Conservation (phyloP, 176 grass and related monocot species). For the Aechmea fasciata region DNA sequence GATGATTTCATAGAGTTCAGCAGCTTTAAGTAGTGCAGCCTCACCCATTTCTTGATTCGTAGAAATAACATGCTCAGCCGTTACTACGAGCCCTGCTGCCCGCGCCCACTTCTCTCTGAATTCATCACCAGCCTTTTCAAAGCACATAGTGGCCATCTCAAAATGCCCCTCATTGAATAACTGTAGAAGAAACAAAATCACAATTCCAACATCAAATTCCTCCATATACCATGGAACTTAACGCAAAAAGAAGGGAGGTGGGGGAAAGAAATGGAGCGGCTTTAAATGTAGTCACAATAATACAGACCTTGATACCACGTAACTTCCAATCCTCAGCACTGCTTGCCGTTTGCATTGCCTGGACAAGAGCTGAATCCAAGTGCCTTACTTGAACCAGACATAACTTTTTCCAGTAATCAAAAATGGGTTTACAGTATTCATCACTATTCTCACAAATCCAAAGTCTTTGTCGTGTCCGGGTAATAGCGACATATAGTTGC, state of each 20-base stretch:
- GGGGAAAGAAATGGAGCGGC: no score
- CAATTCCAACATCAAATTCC: slow-evolving; percentile 4
- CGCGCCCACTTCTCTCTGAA: slow-evolving; percentile 59
- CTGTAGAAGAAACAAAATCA: slow-evolving; percentile 15
- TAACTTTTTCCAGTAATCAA: slow-evolving; percentile 81
- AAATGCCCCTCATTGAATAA: slow-evolving; percentile 69
- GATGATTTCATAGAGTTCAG: slow-evolving; percentile 68
- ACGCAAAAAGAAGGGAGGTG: no score
- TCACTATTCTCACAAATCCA: slow-evolving; percentile 80
- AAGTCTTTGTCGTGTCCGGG: slow-evolving; percentile 71
- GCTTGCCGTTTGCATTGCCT: slow-evolving; percentile 56
- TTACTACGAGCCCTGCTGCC: slow-evolving; percentile 64
- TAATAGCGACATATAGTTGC: slow-evolving; percentile 90
- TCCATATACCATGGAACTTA: not conserved
- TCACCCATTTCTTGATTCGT: slow-evolving; percentile 39
- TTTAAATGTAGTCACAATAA: not conserved
- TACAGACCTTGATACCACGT: slow-evolving; percentile 62
- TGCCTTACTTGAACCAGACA: slow-evolving; percentile 64
- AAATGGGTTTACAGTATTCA: slow-evolving; percentile 65
- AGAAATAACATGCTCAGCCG: slow-evolving; percentile 40
- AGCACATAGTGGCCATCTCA: slow-evolving; percentile 86
- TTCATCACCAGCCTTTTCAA: slow-evolving; percentile 72
- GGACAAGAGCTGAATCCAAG: slow-evolving; percentile 47
- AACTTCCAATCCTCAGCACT: slow-evolving; percentile 64
- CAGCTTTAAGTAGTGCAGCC: slow-evolving; percentile 44